Evolutionary conservation across 2,329 filamentous ascomycete species (phyloP), one percentile per base, ranked within the genome.

Genomic region (Decorospora gaudefroyi): DNA sequence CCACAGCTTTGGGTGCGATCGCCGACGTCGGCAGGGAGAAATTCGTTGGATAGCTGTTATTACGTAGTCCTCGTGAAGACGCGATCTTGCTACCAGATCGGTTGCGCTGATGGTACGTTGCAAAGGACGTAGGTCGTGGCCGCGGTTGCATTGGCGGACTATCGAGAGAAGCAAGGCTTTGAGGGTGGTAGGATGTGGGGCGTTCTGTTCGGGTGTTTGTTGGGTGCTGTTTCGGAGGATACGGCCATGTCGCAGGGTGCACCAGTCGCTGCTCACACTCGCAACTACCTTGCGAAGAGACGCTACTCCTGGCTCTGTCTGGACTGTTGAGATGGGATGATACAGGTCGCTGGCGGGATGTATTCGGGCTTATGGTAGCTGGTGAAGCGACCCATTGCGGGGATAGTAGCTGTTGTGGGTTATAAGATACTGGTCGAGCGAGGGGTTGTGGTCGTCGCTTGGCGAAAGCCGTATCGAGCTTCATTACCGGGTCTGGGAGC

Each of bases 21-120:
- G 39, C 48, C 6, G 62, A 60, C 13, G 55, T 45, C 10, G 58
- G 61, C 1, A 57, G 53, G 2, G 62, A 59, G 23, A 53, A 57
- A 33, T 61, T 62, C 1, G 16, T 23, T 7, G 60, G 56, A 16
- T 57, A 58, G 41, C 51, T 62, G 34, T 61, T 61, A 4, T 57
- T 48, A 29, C 58, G 49, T 9, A 61, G 40, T 2, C 61, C 60
- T 39, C 62, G 46, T 5, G 62, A 66, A 3, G 63, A 66, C 2
- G 62, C 63, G 30, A 67, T 64, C 42, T 59, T 65, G 19, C 44
- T 55, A 12, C 53, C 57, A 5, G 59, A 58, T 13, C 62, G 55
- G n/a, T 57, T 51, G 19, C 60, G 54, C 16, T 54, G 46, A 9
- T 63, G 56, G 12, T 57, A 57, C 15, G 55, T 51, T 29, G 55